Evolutionary conservation across 2,329 filamentous ascomycete species (phyloP).

Genomic region (Teratosphaeria zuluensis): DNA sequence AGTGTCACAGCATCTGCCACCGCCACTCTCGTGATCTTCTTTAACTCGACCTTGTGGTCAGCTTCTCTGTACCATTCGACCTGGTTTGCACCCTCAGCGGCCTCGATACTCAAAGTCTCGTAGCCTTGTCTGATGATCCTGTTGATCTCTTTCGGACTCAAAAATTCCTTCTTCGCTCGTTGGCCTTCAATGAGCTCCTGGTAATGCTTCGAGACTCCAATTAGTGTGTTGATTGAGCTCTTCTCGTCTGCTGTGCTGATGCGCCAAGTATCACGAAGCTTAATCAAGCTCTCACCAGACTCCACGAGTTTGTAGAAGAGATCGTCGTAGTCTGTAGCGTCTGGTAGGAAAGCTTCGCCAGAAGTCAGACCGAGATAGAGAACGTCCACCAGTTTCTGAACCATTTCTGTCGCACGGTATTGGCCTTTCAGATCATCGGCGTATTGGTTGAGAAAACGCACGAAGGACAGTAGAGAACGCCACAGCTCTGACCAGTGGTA

Average conservation of each 20-base stretch:
- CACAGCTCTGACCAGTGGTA: constrained; percentile 98
- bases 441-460: constrained; percentile 86
- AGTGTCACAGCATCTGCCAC: constrained; percentile 53
- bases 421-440: constrained; percentile 63
- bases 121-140: constrained; percentile 94
- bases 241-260: constrained; percentile 29
- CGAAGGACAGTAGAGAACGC: constrained; percentile 74
- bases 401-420: constrained; percentile 60
- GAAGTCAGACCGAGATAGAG: constrained; percentile 74
- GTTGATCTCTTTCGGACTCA: constrained; percentile 76
- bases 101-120: constrained; percentile 84
- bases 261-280: constrained; percentile 71
- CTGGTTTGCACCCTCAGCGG: constrained; percentile 56
- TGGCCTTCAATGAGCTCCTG: constrained; percentile 64
- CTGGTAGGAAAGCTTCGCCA: constrained; percentile 84
- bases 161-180: constrained; percentile 44
- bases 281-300: constrained; percentile 68
- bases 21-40: constrained; percentile 72
- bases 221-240: constrained; percentile 73
- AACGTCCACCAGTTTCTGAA: constrained; percentile 70
- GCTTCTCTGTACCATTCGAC: constrained; percentile 84
- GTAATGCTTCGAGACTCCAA: constrained; percentile 78
- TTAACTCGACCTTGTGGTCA: constrained; percentile 73
- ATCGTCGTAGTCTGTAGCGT: constrained; percentile 82
- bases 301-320: constrained; percentile 98